Evolutionary conservation across 2,329 filamentous ascomycete species (phyloP).

Genomic region (Colletotrichum navitas): DNA sequence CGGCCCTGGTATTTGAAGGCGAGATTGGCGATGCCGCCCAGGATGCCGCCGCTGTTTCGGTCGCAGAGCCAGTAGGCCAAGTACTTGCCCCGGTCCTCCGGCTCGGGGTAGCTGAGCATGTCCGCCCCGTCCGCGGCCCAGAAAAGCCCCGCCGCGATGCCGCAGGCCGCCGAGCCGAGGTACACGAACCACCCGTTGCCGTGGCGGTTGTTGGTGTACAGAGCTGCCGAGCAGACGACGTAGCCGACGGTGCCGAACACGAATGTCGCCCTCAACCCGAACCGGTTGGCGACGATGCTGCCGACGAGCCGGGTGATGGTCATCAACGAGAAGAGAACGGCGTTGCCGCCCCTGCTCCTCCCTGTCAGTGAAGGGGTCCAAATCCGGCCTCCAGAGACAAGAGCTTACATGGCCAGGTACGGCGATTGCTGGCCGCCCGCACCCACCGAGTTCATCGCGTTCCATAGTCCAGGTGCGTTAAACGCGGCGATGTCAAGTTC

Average conservation of each 20-base stretch:
- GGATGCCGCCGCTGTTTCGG: conserved; percentile 47
- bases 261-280: conserved; percentile 50
- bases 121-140: conserved; percentile 48
- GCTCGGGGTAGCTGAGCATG: conserved; percentile 45
- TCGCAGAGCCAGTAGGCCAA: conserved; percentile 38
- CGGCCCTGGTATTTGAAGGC: conserved; percentile 53
- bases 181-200: conserved; percentile 43
- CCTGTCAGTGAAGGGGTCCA: not conserved
- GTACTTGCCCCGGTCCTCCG: conserved; percentile 40
- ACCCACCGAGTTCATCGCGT: conserved; percentile 24
- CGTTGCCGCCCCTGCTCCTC: conserved; percentile 50
- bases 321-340: conserved; percentile 53
- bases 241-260: conserved; percentile 52
- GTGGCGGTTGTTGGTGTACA: conserved; percentile 53
- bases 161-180: conserved; percentile 46
- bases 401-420: conserved; percentile 47
- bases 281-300: conserved; percentile 50
- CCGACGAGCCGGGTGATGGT: conserved; percentile 52
- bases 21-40: conserved; percentile 61
- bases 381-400: too few relatives aligned
- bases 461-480: not conserved
- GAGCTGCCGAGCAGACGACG: conserved; percentile 51
- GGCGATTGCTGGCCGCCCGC: conserved; percentile 48
- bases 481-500: not conserved
- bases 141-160: conserved; percentile 45